Evolutionary conservation across 1,284 basidiomycete species (phyloP).

Genomic region (Kalmanozyma brasiliensis): DNA sequence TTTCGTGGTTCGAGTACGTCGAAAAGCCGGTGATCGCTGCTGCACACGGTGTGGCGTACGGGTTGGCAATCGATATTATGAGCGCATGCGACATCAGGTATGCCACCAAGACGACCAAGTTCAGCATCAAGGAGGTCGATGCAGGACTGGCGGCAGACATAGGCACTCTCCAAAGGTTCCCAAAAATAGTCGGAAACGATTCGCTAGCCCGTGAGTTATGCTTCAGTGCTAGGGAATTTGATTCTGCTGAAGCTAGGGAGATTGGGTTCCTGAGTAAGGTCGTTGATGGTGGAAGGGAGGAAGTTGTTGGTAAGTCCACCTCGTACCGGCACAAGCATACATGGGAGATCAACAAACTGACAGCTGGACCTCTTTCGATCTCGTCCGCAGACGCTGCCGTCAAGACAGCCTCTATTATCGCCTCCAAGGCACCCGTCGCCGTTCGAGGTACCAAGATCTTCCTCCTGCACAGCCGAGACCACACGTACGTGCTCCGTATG

Average conservation of each 20-base stretch:
- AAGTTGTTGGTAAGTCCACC: constrained; percentile 67
- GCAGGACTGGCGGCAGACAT: constrained; percentile 90
- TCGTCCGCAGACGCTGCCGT: constrained; percentile 74
- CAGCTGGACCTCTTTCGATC: too few species aligned
- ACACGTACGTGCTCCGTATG: constrained; percentile 67
- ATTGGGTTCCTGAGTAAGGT: constrained; percentile 83
- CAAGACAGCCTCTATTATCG: constrained; percentile 76
- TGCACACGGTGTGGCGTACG: constrained; percentile 79
- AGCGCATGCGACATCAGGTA: constrained; percentile 84
- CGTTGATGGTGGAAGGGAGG: constrained; percentile 75
- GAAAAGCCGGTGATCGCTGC: constrained; percentile 86
- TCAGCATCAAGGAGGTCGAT: constrained; percentile 90
- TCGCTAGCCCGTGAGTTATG: constrained; percentile 83
- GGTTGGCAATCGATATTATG: constrained; percentile 80
- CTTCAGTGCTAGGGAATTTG: constrained; percentile 80
- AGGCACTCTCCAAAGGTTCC: constrained; percentile 85
- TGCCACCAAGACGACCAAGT: constrained; percentile 74
- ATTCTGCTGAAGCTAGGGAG: constrained; percentile 76
- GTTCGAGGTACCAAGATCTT: constrained; percentile 84
- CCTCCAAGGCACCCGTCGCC: constrained; percentile 83
- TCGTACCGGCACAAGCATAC: too few species aligned
- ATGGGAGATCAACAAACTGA: too few species aligned
- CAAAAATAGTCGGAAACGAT: constrained; percentile 82
- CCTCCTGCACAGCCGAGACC: constrained; percentile 78
- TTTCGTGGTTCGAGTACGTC: constrained; percentile 72